A percentile compares a stretch with the other conserved stretches of the same genome.
These are phyloP conservation scores for Mucuna pruriens DNA, from an alignment of 306 rosid genomes.

Conservation along the genomic window DNA sequence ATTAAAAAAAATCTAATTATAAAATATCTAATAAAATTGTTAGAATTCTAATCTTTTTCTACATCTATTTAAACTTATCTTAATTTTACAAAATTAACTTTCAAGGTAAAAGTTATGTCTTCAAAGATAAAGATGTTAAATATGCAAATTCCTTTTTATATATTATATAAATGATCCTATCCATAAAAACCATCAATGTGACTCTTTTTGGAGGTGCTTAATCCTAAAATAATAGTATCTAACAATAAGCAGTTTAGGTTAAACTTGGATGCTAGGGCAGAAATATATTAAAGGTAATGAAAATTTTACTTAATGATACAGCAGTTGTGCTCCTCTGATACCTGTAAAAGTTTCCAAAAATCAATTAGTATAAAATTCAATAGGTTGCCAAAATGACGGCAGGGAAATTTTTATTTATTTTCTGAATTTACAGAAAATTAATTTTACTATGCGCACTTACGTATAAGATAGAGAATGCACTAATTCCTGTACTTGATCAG, in stretches of 20 bases:
- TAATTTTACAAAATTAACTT: no score
- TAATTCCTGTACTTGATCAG: constrained; percentile 46
- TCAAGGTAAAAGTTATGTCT: no score
- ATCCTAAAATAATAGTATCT: neutral
- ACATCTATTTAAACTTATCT: no score
- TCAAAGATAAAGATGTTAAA: no score
- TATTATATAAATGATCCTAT: no score
- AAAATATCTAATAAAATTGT: no score
- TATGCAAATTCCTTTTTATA: no score
- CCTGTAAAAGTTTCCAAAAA: neutral
- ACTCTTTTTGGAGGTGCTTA: no score
- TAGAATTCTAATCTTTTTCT: no score
- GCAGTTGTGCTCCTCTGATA: constrained; percentile 54
- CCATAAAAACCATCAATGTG: no score
- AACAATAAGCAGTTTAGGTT: neutral
- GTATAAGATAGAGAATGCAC: constrained; percentile 49
- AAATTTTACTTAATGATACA: constrained; percentile 45
- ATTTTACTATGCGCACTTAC: constrained; percentile 30
- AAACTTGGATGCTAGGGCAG: neutral
- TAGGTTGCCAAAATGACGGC: neutral
- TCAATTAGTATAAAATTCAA: neutral
- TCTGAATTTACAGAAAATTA: neutral
- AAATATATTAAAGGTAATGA: neutral
- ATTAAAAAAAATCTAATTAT: no score
- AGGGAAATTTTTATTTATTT: neutral